Evolutionary conservation across 2,329 filamentous ascomycete species (phyloP), one percentile per base, ranked within the genome.

Genomic region (Harringtonia lauricola): DNA sequence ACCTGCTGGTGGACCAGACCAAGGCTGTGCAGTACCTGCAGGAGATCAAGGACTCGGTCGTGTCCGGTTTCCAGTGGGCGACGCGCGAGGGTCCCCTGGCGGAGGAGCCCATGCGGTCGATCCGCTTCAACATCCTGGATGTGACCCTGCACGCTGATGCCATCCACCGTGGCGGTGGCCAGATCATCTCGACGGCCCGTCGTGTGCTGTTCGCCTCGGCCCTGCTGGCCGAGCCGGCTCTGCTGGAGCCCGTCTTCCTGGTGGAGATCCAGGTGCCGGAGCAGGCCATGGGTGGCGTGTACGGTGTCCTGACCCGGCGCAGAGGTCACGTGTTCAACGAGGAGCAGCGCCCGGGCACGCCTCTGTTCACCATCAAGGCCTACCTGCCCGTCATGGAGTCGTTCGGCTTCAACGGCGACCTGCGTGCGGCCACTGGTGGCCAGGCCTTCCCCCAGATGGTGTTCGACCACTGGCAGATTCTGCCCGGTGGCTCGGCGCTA

Each of bases 61-160:
- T 96, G 64, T 96, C 92, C 57, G 92, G 92, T 82, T 98, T 98
- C 88, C 92, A 98, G 73, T 98, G 92, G 92, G 92, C 92, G 56
- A 87, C 86, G 59, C 84, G 90, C 65, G 92, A 98, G 79, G 92
- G 92, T 76, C 92, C 92, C 61, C 72, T 98, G 64, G 89, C 85
- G 58, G 92, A 98, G 74, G 92, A 98, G 81, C 92, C 92, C 60
- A 90, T 98, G 88, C 86, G 92, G 66, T 83, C 83, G 56, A 70
- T 94, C 69, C 87, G 92, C 74, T 98, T 94, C 81, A 98, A 98
- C 83, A 83, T 98, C 68, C 81, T 95, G 65, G 92, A 98, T 85
- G 92, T 98, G 59, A 98, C 92, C 60, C 87, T 98, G 52, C 92
- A 98, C 79, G 88, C 92, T 63, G 92, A 98, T 83, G 89, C 92